Base-by-base conservation (phyloP, 768 basidiomycete species). In the Podaxis pistillaris region DNA sequence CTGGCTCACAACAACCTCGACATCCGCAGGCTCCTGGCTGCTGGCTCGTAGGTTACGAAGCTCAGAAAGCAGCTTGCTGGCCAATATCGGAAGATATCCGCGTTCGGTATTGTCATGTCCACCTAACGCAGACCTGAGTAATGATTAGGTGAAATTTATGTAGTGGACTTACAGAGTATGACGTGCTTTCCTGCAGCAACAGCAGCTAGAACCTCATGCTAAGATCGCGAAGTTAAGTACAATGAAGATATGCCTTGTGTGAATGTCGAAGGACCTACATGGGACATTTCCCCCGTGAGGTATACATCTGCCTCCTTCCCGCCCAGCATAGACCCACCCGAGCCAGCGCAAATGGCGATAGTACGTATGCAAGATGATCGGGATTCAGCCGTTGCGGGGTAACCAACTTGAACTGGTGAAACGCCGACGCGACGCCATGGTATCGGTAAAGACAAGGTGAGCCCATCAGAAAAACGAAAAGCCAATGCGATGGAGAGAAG, bases 41-140 rank as follows among this genome's bases (percentile, higher is more conserved):
- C 69, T 63, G 67, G 71, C 19, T 72, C 73, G 56, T 74, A 69
- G 17, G 49, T 74, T 72, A 41, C 68, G 73, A 63, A 91, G 76
- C 72, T 88, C 84, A 53, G 70, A 66, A 63, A 73, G 70, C 64
- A 98, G 79, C 74, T 86, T 88, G 12, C 78, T 74, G 41, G 88
- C 87, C 36, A 98, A 83, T 24, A 85, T 77, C 17, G 88, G 85
- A 59, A 98, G 88, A 76, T 93, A 98, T 0, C 94, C 94, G 36
- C 96, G 90, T 77, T 98, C 96, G 49, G 96, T 96, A 75, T 95
- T 95, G 15, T 93, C 91, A 75, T 98, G 96, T 17, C 93, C 93
- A 71, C 90, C 91, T 93, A 49, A 55, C 41, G 30, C 51, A 50
- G 62, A 69, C 60, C 54, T 62, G 66, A 60, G 65, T 70, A 68